Evolutionary conservation across 2,329 filamentous ascomycete genomes (phyloP).

Genomic region (Penicillium sp.): DNA sequence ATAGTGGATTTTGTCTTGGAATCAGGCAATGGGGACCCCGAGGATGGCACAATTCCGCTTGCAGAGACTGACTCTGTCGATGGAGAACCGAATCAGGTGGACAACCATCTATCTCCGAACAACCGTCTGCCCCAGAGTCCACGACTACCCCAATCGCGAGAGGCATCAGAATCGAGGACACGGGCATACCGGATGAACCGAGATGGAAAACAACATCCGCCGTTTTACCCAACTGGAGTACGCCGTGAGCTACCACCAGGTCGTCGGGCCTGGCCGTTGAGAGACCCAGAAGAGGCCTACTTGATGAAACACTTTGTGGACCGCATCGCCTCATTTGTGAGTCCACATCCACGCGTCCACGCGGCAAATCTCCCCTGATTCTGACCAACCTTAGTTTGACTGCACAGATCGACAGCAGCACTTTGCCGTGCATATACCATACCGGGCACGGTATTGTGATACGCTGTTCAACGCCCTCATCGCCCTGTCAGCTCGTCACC

Average conservation of each 20-base stretch:
- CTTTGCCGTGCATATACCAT: constrained; percentile 31
- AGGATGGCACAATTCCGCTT: not conserved
- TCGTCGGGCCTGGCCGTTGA: constrained; percentile 22
- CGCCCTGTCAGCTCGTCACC: constrained; percentile 47
- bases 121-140: not conserved
- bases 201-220: not conserved
- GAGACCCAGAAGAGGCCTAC: constrained; percentile 22
- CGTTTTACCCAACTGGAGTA: not conserved
- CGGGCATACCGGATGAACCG: not conserved
- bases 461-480: constrained; percentile 48
- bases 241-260: not conserved
- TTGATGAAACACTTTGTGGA: constrained; percentile 27
- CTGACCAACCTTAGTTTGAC: constrained; percentile 27
- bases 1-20: constrained; percentile 28
- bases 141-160: not conserved
- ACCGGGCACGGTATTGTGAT: constrained; percentile 26
- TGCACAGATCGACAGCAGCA: constrained; percentile 30
- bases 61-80: not conserved
- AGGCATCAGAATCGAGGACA: not conserved
- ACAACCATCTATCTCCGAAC: constrained; percentile 1
- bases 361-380: not conserved
- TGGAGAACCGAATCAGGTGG: not conserved
- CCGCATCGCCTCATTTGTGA: constrained; percentile 23
- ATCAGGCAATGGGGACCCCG: constrained; percentile 20
- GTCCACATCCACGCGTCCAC: not conserved